A percentile compares a stretch with the other conserved stretches of the same genome.
Conservation (phyloP, 2,329 filamentous ascomycete genomes). For the Ophiognomonia clavigignenti-juglandacearum region DNA sequence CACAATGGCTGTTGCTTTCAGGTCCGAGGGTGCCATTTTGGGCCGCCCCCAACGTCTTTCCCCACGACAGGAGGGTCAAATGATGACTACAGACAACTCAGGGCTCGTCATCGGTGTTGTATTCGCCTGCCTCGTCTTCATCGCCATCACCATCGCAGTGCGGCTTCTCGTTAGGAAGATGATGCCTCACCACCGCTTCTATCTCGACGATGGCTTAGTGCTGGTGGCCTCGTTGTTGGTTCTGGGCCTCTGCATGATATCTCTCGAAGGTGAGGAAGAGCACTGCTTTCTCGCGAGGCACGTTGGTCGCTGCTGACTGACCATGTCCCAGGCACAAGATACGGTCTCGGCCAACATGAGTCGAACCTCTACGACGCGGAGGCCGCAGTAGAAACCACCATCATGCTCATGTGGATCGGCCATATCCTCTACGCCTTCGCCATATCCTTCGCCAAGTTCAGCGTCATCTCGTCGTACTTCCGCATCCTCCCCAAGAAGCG, state of each 20-base stretch:
- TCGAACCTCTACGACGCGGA: background rate
- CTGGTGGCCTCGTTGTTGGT: constrained; percentile 3
- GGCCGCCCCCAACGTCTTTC: background rate
- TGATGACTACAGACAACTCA: background rate
- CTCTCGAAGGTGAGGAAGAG: constrained; percentile 4
- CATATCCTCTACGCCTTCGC: constrained; percentile 8
- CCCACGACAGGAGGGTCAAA: no score
- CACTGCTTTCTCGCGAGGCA: background rate
- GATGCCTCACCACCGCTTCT: constrained; percentile 6
- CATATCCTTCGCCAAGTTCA: constrained; percentile 9
- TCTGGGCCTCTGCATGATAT: constrained; percentile 5
- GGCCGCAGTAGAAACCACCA: background rate
- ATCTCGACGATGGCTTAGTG: constrained; percentile 4
- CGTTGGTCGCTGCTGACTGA: no score
- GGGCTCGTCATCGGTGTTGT: constrained; percentile 1
- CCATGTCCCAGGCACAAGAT: background rate
- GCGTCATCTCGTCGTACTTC: constrained; percentile 10
- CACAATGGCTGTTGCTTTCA: no score
- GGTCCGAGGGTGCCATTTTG: no score
- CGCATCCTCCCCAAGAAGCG: constrained; percentile 6
- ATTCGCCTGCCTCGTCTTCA: constrained; percentile 3
- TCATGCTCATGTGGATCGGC: constrained; percentile 8
- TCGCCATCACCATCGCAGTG: constrained; percentile 4
- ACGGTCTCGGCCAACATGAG: constrained; percentile 8
- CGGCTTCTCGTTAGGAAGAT: constrained; percentile 8